phyloP scores from a whole-genome alignment of 2,329 filamentous ascomycete genomes.

The Chrysoporthe deuterocubensis region DNA sequence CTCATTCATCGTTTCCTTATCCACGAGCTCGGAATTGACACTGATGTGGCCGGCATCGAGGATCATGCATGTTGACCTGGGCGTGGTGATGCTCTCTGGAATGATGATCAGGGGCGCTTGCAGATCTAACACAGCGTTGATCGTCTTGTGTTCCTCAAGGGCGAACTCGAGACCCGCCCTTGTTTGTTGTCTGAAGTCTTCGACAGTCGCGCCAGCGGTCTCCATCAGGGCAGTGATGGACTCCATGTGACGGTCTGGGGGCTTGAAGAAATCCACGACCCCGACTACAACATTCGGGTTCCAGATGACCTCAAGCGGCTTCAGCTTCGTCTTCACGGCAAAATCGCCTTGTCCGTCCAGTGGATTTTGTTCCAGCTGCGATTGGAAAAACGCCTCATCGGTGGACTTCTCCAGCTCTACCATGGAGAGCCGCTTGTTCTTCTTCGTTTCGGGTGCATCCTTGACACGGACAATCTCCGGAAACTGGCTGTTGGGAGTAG shows the following conservation, averaged over 20 bases:
- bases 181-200: constrained; percentile 93
- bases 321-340: constrained; percentile 86
- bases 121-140: constrained; percentile 93
- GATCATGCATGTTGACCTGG: constrained; percentile 85
- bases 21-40: constrained; percentile 90
- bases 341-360: constrained; percentile 91
- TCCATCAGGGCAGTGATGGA: constrained; percentile 97
- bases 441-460: constrained; percentile 66
- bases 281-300: constrained; percentile 93
- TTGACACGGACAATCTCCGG: constrained; percentile 97
- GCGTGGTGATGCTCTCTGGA: constrained; percentile 85
- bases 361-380: constrained; percentile 93
- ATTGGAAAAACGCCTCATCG: constrained; percentile 83
- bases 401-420: constrained; percentile 53
- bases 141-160: constrained; percentile 94
- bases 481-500: constrained; percentile 86
- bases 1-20: constrained; percentile 85
- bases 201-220: constrained; percentile 91
- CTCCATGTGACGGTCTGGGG: constrained; percentile 96
- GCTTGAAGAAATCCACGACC: constrained; percentile 92
- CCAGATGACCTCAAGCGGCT: constrained; percentile 96
- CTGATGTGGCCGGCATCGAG: constrained; percentile 95
- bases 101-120: constrained; percentile 96
- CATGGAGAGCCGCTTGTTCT: constrained; percentile 55
- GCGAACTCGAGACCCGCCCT: constrained; percentile 95